These are phyloP conservation scores for Verticillium klebahnii DNA, from an alignment of 2,329 filamentous ascomycete species.

Conservation along the genomic window DNA sequence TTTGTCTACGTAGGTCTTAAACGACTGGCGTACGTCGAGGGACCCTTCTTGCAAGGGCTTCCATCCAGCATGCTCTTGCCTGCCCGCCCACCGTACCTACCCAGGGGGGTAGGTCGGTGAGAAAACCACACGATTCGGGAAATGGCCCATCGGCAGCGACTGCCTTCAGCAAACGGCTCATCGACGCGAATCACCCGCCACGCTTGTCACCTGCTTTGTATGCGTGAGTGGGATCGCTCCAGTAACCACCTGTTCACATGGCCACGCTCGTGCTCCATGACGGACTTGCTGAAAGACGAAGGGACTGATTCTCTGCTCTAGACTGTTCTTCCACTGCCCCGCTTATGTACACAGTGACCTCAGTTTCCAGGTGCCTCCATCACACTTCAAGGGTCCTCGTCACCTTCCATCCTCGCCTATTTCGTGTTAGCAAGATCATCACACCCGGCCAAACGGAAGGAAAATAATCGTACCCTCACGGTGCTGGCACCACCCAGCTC, in stretches of 20 bases:
- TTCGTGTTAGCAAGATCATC: slow-evolving; percentile 3
- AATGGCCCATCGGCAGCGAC: no score
- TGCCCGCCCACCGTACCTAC: no score
- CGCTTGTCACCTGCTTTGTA: background rate
- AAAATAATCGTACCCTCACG: slow-evolving; percentile 50
- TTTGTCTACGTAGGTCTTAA: no score
- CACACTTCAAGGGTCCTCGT: slow-evolving; percentile 1
- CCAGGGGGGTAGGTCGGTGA: no score
- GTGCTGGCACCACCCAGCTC: slow-evolving; percentile 70
- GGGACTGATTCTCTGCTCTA: background rate
- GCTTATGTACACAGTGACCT: slow-evolving; percentile 4
- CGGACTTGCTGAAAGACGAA: background rate
- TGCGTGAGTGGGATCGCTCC: background rate
- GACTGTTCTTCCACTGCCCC: background rate
- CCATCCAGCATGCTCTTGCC: no score
- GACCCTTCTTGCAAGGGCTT: no score
- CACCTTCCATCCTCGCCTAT: slow-evolving; percentile 2
- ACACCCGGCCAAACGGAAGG: background rate
- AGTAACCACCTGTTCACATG: background rate
- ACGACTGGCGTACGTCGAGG: no score
- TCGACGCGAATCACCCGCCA: background rate
- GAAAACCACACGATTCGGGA: no score
- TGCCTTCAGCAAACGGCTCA: no score
- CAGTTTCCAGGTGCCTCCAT: background rate
- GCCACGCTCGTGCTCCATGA: background rate